phyloP scores from a whole-genome alignment of 2,329 filamentous ascomycete genomes.

The Claviceps paspali region DNA sequence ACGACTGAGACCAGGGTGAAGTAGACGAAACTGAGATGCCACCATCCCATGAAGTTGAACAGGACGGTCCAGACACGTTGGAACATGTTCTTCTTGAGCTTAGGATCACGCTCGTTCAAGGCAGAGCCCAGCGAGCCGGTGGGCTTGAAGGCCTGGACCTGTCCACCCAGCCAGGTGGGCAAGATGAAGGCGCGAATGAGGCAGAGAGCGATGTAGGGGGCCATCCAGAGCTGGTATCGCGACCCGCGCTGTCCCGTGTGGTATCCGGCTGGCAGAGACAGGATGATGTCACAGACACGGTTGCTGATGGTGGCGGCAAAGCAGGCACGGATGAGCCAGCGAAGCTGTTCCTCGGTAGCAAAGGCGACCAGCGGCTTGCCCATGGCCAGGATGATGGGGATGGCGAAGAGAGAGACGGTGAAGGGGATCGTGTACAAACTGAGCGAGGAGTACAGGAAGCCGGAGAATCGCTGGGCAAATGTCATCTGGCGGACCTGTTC shows the following conservation, averaged over 20 bases:
- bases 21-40: conserved; percentile 40
- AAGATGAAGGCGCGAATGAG: conserved; percentile 42
- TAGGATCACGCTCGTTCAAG: conserved; percentile 42
- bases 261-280: conserved; percentile 44
- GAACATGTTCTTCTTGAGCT: conserved; percentile 34
- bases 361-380: conserved; percentile 43
- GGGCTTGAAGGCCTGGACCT: conserved; percentile 42
- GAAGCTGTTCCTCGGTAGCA: conserved; percentile 34
- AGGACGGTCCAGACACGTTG: conserved; percentile 38
- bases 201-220: conserved; percentile 43
- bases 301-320: conserved; percentile 35
- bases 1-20: conserved; percentile 34
- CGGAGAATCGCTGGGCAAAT: conserved; percentile 40
- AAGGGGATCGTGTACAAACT: conserved; percentile 41
- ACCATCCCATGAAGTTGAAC: conserved; percentile 37
- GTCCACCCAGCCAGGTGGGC: conserved; percentile 43
- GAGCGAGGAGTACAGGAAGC: conserved; percentile 40
- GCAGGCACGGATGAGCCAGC: conserved; percentile 40
- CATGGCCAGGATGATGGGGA: conserved; percentile 42
- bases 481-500: conserved; percentile 36
- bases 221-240: conserved; percentile 46
- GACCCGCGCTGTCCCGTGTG: conserved; percentile 41
- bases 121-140: conserved; percentile 41
- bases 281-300: conserved; percentile 40
- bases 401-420: conserved; percentile 38